phyloP scores from a whole-genome alignment of 164 flowering plant genomes.

The Tetrastigma voinierianum region DNA sequence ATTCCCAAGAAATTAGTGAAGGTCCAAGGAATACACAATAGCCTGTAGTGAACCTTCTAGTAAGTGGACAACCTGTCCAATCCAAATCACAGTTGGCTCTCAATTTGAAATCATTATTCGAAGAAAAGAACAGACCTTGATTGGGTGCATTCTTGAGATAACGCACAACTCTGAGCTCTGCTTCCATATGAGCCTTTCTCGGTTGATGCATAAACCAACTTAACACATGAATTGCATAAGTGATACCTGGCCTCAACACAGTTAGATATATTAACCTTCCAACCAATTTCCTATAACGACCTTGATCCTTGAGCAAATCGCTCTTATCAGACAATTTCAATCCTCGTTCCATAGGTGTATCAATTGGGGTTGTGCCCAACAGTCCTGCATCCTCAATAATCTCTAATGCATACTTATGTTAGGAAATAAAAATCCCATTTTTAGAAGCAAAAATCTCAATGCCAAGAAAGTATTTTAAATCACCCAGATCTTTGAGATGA shows the following conservation, averaged over 20 bases:
- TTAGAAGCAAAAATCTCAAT: neutral
- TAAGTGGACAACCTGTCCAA: slow-evolving; percentile 1
- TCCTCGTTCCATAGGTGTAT: neutral
- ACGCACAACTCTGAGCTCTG: too few relatives aligned
- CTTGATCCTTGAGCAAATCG: slow-evolving; percentile 1
- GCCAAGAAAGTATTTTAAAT: neutral
- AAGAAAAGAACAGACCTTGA: neutral
- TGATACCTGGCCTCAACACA: neutral
- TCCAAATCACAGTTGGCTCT: neutral
- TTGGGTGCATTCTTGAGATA: slow-evolving; percentile 1
- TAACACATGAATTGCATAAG: neutral
- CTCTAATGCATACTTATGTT: neutral
- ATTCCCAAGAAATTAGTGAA: neutral
- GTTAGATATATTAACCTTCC: neutral
- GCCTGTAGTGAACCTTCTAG: neutral
- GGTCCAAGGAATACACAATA: neutral
- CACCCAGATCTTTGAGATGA: too few relatives aligned
- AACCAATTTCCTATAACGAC: slow-evolving; percentile 1
- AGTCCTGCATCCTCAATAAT: neutral
- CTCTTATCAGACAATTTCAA: slow-evolving; percentile 5
- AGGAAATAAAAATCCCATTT: slow-evolving; percentile 4
- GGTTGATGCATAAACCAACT: neutral
- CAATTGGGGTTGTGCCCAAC: too few relatives aligned
- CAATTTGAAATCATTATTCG: neutral
- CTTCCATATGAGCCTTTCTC: slow-evolving; percentile 3